These are phyloP conservation scores for Biscogniauxia marginata DNA, from an alignment of 2,329 filamentous ascomycete species.

Conservation along the genomic window DNA sequence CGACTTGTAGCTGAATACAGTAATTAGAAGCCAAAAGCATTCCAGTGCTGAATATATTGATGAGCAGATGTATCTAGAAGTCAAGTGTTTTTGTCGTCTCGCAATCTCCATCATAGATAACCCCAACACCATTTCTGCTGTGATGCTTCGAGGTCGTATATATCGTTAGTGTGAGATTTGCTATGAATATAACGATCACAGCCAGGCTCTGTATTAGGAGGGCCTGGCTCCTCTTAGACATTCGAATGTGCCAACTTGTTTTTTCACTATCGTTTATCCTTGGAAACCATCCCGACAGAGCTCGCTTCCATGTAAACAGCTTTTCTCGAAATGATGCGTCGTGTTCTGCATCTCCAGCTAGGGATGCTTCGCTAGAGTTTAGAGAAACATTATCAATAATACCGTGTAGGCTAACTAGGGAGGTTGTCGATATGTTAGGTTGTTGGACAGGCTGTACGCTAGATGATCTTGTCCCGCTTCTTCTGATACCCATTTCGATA, in stretches of 20 bases:
- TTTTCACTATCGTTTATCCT: conserved; percentile 15
- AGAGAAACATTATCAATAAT: no score
- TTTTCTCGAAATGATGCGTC: background rate
- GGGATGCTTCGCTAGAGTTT: no score
- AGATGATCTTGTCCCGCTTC: no score
- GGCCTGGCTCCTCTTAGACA: conserved; percentile 13
- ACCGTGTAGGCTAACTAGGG: no score
- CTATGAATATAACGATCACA: conserved; percentile 5
- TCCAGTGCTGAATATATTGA: conserved; percentile 12
- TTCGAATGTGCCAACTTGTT: conserved; percentile 6
- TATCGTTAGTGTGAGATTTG: conserved; percentile 9
- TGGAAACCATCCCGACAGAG: conserved; percentile 8
- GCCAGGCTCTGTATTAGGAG: conserved; percentile 18
- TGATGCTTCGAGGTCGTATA: conserved; percentile 8
- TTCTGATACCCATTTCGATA: no score
- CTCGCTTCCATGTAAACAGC: background rate
- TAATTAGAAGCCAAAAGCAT: conserved; percentile 15
- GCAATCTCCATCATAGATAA: conserved; percentile 13
- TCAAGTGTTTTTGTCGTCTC: conserved; percentile 8
- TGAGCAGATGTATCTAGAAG: conserved; percentile 11
- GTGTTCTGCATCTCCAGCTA: no score
- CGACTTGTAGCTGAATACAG: conserved; percentile 16
- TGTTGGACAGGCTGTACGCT: no score
- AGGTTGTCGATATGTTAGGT: no score
- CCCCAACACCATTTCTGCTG: conserved; percentile 10